Percentiles rank a stretch among this genome's conserved stretches.
Conservation (phyloP, 1,284 basidiomycete genomes). For the Ustilago nuda region DNA sequence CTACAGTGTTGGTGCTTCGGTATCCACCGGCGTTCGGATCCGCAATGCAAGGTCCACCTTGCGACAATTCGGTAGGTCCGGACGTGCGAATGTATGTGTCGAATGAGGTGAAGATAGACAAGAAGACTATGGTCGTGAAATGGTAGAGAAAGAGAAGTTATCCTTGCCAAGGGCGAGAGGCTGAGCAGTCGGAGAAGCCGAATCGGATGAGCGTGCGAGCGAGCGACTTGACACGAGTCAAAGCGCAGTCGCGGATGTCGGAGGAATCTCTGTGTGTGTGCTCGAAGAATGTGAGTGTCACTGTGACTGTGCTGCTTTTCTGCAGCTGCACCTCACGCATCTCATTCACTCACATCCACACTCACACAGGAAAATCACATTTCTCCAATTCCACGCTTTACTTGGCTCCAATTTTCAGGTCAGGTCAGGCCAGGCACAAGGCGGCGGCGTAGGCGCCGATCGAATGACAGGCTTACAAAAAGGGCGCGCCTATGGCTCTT, state of each 20-base stretch:
- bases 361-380: not conserved
- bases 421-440: not conserved
- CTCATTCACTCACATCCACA: not conserved
- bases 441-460: not conserved
- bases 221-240: not conserved
- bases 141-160: not conserved
- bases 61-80: not conserved
- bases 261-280: conserved; percentile 1
- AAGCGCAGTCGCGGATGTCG: conserved; percentile 2
- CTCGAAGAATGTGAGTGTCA: not conserved
- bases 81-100: not conserved
- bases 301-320: not conserved
- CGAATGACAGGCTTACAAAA: not conserved
- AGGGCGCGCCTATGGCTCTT: not conserved
- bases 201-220: not conserved
- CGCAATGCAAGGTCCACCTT: not conserved
- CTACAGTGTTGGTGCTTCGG: not conserved
- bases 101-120: not conserved
- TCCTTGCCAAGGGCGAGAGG: not conserved
- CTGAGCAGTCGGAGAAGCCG: not conserved
- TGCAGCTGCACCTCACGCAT: not conserved
- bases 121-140: not conserved
- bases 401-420: not conserved
- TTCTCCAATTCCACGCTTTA: not conserved
- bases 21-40: conserved; percentile 1